These are phyloP conservation scores for Thuja plicata DNA, from an alignment of 83 land plant genomes.

Conservation along the genomic window DNA sequence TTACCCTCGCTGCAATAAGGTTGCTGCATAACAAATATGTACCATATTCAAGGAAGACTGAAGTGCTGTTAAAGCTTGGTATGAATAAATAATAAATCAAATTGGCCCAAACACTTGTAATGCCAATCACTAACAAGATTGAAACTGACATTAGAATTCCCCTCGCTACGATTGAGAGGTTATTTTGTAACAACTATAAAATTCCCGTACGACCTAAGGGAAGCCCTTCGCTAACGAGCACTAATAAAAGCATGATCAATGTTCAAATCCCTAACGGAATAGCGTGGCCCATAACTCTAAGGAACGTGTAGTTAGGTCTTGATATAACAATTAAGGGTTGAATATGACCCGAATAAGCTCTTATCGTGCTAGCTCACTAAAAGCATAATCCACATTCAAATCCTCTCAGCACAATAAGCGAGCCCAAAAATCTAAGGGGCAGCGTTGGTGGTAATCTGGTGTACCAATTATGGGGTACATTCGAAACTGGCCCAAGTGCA, in stretches of 20 bases:
- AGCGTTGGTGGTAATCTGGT: no score
- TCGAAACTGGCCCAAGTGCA: not conserved
- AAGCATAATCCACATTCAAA: not conserved
- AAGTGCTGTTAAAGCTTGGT: not conserved
- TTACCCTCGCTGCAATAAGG: not conserved
- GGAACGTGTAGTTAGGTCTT: not conserved
- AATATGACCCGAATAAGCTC: not conserved
- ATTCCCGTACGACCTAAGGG: not conserved
- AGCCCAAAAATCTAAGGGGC: no score
- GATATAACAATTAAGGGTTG: not conserved
- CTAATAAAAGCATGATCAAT: not conserved
- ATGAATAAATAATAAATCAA: no score
- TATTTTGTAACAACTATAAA: not conserved
- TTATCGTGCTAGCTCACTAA: no score
- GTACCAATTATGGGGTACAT: not conserved
- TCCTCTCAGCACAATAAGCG: not conserved
- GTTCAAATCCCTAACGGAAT: not conserved
- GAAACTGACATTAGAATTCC: not conserved
- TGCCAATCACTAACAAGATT: not conserved
- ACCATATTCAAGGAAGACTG: not conserved
- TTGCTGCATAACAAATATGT: not conserved
- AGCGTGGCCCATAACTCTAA: not conserved
- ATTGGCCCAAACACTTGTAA: not conserved
- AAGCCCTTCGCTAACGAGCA: not conserved
- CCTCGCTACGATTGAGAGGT: not conserved